Percentiles rank a stretch among this genome's conserved stretches.
Evolutionary conservation across 495 filamentous ascomycete species (phyloP).

Genomic region (Aspergillus carlsbadensis): DNA sequence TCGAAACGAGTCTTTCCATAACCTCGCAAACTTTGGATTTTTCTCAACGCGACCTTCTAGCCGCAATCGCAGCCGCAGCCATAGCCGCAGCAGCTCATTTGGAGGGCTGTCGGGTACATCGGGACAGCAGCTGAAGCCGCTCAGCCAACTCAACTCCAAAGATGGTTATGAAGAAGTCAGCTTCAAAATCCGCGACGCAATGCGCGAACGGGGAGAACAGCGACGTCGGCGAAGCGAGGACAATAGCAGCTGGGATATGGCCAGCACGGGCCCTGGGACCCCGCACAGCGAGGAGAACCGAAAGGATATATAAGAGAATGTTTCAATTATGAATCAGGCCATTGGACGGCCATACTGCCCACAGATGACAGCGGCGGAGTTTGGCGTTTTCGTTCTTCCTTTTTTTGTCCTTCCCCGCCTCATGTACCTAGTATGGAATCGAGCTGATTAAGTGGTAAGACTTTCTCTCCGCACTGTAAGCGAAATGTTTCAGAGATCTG

Average conservation of each 20-base stretch:
- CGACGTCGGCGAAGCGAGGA: conserved; percentile 65
- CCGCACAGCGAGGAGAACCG: conserved; percentile 45
- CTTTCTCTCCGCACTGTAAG: not conserved
- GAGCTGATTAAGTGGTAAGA: not conserved
- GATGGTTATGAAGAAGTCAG: conserved; percentile 80
- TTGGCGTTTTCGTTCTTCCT: conserved; percentile 12
- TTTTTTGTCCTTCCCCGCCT: conserved; percentile 1
- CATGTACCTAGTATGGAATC: conserved; percentile 3
- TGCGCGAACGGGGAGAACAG: conserved; percentile 78
- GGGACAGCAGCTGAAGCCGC: conserved; percentile 65
- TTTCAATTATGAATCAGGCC: not conserved
- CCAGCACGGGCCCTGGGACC: conserved; percentile 42
- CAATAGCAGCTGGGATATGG: conserved; percentile 49
- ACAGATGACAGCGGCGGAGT: conserved; percentile 20
- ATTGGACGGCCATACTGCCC: conserved; percentile 1
- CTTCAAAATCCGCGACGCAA: conserved; percentile 79
- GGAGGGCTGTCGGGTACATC: conserved; percentile 57
- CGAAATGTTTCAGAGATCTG: too few relatives aligned
- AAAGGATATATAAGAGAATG: conserved; percentile 36
- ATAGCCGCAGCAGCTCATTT: conserved; percentile 66
- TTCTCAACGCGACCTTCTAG: conserved; percentile 84
- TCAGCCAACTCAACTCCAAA: conserved; percentile 70
- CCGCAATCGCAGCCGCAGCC: conserved; percentile 50
- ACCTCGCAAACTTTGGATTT: conserved; percentile 80
- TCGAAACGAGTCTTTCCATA: conserved; percentile 87